Percentiles rank a stretch among this genome's conserved stretches.
phyloP scores from a whole-genome alignment of 2,329 filamentous ascomycete species.

The Fusarium tanahbumbuense region DNA sequence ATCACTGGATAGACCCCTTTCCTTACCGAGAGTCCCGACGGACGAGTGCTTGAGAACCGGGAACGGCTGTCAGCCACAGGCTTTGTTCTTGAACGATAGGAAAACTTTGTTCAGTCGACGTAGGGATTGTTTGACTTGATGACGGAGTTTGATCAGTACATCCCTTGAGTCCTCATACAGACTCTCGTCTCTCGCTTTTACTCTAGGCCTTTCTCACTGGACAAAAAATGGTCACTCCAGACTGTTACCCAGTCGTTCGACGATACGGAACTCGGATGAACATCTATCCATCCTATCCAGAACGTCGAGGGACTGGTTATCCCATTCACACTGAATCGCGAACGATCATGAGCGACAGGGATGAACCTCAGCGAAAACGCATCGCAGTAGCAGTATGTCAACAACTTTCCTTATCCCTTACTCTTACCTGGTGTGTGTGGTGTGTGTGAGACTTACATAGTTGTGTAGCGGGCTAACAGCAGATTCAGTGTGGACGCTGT shows the following conservation, averaged over 20 bases:
- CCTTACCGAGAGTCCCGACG: constrained; percentile 20
- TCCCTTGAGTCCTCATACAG: constrained; percentile 1
- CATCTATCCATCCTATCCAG: constrained; percentile 39
- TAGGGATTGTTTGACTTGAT: constrained; percentile 22
- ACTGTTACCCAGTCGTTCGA: constrained; percentile 38
- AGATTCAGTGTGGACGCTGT: constrained; percentile 82
- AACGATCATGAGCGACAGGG: constrained; percentile 48
- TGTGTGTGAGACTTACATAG: constrained; percentile 43
- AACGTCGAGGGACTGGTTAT: constrained; percentile 37
- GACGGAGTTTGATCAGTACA: constrained; percentile 9
- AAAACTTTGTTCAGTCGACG: constrained; percentile 1
- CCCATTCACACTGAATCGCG: constrained; percentile 36
- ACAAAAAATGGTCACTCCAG: constrained; percentile 38
- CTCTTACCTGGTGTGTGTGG: constrained; percentile 40
- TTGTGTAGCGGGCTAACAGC: constrained; percentile 38
- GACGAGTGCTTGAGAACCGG: constrained; percentile 35
- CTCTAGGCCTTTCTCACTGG: not conserved
- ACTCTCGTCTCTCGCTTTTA: constrained; percentile 13
- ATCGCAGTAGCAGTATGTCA: constrained; percentile 69
- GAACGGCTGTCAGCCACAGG: constrained; percentile 6
- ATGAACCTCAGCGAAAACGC: constrained; percentile 63
- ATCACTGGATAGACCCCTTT: constrained; percentile 10
- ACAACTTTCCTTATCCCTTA: not conserved
- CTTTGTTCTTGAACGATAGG: constrained; percentile 7
- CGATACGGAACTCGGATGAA: constrained; percentile 29